A percentile compares a stretch with the other conserved stretches of the same genome.
These are phyloP conservation scores for Geotrichum fermentans DNA, from an alignment of 1,139 yeast species.

Conservation along the genomic window DNA sequence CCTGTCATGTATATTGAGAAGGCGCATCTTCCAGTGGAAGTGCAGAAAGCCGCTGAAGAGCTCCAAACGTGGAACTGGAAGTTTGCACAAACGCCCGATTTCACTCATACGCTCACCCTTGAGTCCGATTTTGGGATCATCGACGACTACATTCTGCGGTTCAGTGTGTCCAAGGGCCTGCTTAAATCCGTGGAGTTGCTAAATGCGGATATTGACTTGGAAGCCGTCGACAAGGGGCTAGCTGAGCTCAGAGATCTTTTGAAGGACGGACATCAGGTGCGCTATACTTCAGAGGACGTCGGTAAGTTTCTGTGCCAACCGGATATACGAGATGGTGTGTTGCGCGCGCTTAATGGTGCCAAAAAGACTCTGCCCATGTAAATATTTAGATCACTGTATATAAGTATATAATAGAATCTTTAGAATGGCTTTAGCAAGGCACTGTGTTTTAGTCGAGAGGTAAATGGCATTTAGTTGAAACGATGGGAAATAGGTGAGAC, in stretches of 20 bases:
- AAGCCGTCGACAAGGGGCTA: not conserved
- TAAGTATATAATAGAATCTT: too few relatives aligned
- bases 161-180: slow-evolving; percentile 4
- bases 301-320: not conserved
- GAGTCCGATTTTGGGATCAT: not conserved
- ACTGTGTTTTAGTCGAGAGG: too few relatives aligned
- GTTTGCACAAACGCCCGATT: slow-evolving; percentile 66
- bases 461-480: too few relatives aligned
- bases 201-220: not conserved
- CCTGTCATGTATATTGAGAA: slow-evolving; percentile 43
- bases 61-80: slow-evolving; percentile 64
- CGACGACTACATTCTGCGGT: not conserved
- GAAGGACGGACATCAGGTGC: not conserved
- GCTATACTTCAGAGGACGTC: not conserved
- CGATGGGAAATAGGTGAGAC: too few relatives aligned
- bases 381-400: too few relatives aligned
- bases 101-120: slow-evolving; percentile 43
- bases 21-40: slow-evolving; percentile 24
- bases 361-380: too few relatives aligned
- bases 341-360: not conserved
- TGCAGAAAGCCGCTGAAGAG: slow-evolving; percentile 33
- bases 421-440: too few relatives aligned
- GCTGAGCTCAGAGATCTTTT: not conserved
- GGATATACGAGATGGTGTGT: not conserved
- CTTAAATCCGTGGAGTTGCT: not conserved